Conservation (phyloP, 208 protist species). For the Zelonia costaricensis region DNA sequence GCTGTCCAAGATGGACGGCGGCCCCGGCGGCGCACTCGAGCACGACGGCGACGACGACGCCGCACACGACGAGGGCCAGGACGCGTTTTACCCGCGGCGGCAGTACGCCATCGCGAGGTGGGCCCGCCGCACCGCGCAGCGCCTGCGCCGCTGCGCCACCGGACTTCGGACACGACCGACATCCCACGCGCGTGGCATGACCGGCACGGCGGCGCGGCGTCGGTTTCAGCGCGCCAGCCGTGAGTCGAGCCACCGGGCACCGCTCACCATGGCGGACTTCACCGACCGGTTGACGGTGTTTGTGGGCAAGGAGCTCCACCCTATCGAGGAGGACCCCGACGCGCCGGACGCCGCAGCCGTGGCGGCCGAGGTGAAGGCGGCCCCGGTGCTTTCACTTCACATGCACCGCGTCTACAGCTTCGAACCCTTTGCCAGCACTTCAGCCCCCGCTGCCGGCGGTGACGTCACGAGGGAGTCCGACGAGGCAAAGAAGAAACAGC, state of each 20-base stretch:
- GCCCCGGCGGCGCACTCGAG: background rate
- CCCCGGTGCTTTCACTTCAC: slow-evolving; percentile 3
- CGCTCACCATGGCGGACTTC: slow-evolving; percentile 34
- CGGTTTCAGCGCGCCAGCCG: background rate
- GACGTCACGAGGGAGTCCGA: no score
- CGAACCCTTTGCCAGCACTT: no score
- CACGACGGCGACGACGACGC: background rate
- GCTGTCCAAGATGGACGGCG: background rate
- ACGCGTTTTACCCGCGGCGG: background rate
- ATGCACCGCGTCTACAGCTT: background rate
- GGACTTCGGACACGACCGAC: no score
- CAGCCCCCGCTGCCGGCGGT: no score
- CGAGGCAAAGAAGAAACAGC: background rate
- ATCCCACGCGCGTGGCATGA: no score
- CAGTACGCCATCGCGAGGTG: background rate
- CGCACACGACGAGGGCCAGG: background rate
- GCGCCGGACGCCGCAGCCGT: background rate
- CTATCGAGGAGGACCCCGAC: slow-evolving; percentile 16
- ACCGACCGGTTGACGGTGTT: slow-evolving; percentile 53
- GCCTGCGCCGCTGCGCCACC: background rate
- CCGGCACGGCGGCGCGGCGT: background rate
- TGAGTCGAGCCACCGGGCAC: background rate
- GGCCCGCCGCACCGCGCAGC: no score
- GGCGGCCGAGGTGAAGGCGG: background rate
- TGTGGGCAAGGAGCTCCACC: slow-evolving; percentile 32